Percentiles rank a stretch among this genome's conserved stretches.
Evolutionary conservation across 148 eudicot genomes (phyloP).

Genomic region (Salicornia ramosissima): DNA sequence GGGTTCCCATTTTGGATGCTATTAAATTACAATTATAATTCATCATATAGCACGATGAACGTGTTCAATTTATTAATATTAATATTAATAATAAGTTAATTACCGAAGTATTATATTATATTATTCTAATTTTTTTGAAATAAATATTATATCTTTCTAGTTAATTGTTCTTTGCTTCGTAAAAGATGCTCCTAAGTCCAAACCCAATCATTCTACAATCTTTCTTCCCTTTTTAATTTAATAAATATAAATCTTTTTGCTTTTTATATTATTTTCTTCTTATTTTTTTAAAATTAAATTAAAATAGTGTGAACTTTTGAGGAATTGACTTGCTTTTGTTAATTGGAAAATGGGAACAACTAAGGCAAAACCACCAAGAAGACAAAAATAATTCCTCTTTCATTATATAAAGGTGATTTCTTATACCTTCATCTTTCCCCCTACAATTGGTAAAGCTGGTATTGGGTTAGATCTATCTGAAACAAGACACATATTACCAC

Average conservation of each 20-base stretch:
- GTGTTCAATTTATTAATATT: conserved; percentile 16
- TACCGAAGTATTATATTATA: no score
- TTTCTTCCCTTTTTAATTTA: conserved; percentile 5
- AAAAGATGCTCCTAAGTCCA: conserved; percentile 26
- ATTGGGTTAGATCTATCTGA: no score
- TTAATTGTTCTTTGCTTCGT: conserved; percentile 15
- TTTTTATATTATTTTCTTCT: not conserved
- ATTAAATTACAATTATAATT: not conserved
- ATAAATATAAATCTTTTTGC: not conserved
- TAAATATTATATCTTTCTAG: not conserved
- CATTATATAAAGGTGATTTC: no score
- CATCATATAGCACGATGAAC: conserved; percentile 16
- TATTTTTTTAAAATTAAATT: not conserved
- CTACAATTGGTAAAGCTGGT: no score
- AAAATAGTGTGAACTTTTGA: not conserved
- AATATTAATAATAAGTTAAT: no score
- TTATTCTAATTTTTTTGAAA: no score
- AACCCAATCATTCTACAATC: conserved; percentile 25
- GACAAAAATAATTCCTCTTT: no score
- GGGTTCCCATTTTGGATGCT: conserved; percentile 4
- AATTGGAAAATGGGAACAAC: not conserved
- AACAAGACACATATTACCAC: no score
- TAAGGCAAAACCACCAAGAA: not conserved
- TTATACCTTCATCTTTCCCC: no score
- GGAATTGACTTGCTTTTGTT: conserved; percentile 19